Evolutionary conservation across 2,329 filamentous ascomycete genomes (phyloP).

Genomic region (Ophiosphaerella narmari): DNA sequence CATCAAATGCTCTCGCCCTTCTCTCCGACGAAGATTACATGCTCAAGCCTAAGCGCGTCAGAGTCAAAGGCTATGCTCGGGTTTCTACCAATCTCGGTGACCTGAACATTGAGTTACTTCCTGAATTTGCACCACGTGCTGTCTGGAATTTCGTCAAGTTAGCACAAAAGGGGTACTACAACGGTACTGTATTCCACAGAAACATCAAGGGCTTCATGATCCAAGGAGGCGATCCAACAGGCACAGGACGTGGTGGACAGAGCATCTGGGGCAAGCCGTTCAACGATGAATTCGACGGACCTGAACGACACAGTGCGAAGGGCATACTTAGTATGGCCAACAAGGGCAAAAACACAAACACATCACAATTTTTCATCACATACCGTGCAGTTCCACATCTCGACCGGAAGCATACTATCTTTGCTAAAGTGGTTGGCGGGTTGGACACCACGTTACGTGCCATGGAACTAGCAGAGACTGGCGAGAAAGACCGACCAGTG

Average conservation of each 20-base stretch:
- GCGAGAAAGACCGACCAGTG: slow-evolving; percentile 74
- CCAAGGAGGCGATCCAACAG: slow-evolving; percentile 91
- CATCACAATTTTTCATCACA: slow-evolving; percentile 90
- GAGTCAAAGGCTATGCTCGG: slow-evolving; percentile 88
- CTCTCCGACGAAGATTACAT: slow-evolving; percentile 96
- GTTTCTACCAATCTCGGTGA: slow-evolving; percentile 84
- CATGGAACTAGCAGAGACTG: slow-evolving; percentile 78
- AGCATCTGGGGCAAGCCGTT: slow-evolving; percentile 96
- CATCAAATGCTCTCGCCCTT: slow-evolving; percentile 81
- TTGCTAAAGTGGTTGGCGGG: slow-evolving; percentile 82
- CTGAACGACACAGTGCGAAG: slow-evolving; percentile 77
- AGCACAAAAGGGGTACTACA: slow-evolving; percentile 88
- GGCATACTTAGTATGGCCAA: slow-evolving; percentile 95
- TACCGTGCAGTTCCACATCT: slow-evolving; percentile 85
- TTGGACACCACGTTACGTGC: slow-evolving; percentile 70
- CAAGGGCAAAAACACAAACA: slow-evolving; percentile 98
- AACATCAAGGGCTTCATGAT: slow-evolving; percentile 98
- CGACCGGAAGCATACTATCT: slow-evolving; percentile 96
- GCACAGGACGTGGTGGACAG: slow-evolving; percentile 85
- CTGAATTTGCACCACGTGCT: slow-evolving; percentile 87
- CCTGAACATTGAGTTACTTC: slow-evolving; percentile 85
- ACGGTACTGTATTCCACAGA: slow-evolving; percentile 81
- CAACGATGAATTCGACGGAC: slow-evolving; percentile 89
- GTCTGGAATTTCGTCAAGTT: slow-evolving; percentile 97
- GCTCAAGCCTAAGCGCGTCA: slow-evolving; percentile 86